Percentiles rank a stretch among this genome's conserved stretches.
These are phyloP conservation scores for Bifiguratus adelaidae DNA, from an alignment of 192 early-diverging fungal species.

Conservation along the genomic window DNA sequence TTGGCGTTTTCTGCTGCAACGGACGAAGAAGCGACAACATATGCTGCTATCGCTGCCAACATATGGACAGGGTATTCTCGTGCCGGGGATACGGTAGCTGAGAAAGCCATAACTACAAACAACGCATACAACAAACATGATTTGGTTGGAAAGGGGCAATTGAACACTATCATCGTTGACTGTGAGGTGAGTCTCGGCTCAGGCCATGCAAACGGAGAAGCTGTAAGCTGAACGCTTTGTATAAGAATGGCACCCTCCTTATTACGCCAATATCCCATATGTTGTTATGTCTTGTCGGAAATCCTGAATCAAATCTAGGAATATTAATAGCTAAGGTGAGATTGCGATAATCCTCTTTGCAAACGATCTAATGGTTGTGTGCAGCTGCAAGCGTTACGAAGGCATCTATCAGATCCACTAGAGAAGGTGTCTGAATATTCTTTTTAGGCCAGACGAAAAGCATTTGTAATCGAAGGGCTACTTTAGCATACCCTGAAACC, in stretches of 20 bases:
- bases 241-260: constrained; percentile 30
- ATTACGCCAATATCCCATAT: constrained; percentile 32
- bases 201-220: background rate
- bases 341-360: no score
- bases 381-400: no score
- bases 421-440: no score
- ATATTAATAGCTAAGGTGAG: constrained; percentile 40
- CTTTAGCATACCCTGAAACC: no score
- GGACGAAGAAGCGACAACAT: constrained; percentile 37
- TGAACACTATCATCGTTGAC: background rate
- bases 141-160: background rate
- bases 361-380: no score
- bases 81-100: background rate
- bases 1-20: constrained; percentile 41
- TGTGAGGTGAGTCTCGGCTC: background rate
- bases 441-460: no score
- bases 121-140: background rate
- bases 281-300: constrained; percentile 42
- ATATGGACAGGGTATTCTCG: constrained; percentile 34
- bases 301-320: constrained; percentile 31
- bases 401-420: no score
- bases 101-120: background rate
- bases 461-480: no score
- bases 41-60: constrained; percentile 48
- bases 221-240: background rate